These are phyloP conservation scores for Sporothrix dimorphospora DNA, from an alignment of 2,329 filamentous ascomycete genomes.

Conservation along the genomic window DNA sequence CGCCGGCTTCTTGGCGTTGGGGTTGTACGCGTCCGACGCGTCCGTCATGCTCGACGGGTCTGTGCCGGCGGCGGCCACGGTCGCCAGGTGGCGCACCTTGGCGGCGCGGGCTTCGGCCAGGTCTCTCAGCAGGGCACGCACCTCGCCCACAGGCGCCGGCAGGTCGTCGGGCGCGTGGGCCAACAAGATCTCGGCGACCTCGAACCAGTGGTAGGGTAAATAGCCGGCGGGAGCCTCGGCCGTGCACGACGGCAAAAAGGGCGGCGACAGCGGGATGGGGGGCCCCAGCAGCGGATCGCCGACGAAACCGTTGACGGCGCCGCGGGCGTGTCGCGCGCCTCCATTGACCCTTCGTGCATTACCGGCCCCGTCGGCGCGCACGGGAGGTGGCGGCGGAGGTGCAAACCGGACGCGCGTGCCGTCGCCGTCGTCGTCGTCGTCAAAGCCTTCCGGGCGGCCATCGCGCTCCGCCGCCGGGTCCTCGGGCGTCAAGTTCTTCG, in stretches of 20 bases:
- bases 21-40: conserved; percentile 57
- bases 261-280: conserved; percentile 59
- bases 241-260: conserved; percentile 78
- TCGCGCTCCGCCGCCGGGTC: neutral
- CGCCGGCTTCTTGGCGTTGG: neutral
- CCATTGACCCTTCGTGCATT: conserved; percentile 36
- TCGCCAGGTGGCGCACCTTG: conserved; percentile 73
- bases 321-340: neutral
- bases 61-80: neutral
- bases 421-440: conserved; percentile 20
- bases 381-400: conserved; percentile 70
- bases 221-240: conserved; percentile 67
- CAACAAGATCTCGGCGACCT: conserved; percentile 84
- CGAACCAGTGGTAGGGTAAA: conserved; percentile 94
- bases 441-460: neutral
- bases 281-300: conserved; percentile 27
- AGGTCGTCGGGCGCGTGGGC: conserved; percentile 86
- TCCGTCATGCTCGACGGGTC: conserved; percentile 40
- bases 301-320: neutral
- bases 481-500: conserved; percentile 52
- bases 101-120: conserved; percentile 85
- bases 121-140: conserved; percentile 76
- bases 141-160: conserved; percentile 66
- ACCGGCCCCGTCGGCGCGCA: conserved; percentile 47
- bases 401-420: conserved; percentile 71